These are phyloP conservation scores for Adansonia rubrostipa DNA, from an alignment of 441 rosid genomes.

Conservation along the genomic window DNA sequence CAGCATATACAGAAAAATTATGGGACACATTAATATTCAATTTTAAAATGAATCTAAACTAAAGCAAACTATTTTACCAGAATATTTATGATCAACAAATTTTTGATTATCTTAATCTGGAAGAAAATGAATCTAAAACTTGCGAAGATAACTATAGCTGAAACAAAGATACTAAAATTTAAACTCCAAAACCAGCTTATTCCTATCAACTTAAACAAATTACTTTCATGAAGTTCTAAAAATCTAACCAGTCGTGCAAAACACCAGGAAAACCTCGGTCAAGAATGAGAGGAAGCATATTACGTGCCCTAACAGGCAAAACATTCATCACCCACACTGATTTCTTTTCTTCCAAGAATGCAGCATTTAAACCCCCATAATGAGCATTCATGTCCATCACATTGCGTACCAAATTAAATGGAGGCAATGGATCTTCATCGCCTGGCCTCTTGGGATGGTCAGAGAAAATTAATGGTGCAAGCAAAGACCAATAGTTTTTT, in stretches of 20 bases:
- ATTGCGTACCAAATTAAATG: constrained; percentile 93
- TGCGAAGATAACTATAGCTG: neutral
- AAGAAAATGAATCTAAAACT: neutral
- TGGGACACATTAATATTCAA: neutral
- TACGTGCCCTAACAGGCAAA: constrained; percentile 71
- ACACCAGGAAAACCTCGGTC: constrained; percentile 92
- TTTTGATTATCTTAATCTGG: neutral
- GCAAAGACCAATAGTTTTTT: constrained; percentile 88
- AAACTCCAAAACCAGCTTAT: neutral
- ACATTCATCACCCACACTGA: constrained; percentile 95
- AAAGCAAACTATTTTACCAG: neutral
- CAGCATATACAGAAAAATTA: neutral
- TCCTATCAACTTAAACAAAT: neutral
- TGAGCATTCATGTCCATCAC: constrained; percentile 98
- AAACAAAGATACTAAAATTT: neutral
- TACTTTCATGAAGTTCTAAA: neutral
- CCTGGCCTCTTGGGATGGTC: constrained; percentile 99
- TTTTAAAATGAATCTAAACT: constrained; percentile 7
- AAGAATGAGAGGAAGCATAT: constrained; percentile 84
- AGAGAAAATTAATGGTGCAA: constrained; percentile 90
- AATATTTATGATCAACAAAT: neutral
- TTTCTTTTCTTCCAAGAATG: constrained; percentile 70
- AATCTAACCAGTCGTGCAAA: constrained; percentile 85
- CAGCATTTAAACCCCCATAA: constrained; percentile 82
- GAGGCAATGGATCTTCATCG: constrained; percentile 96